Conservation (phyloP, 176 grass and related monocot species). For the Bothriochloa decipiens region DNA sequence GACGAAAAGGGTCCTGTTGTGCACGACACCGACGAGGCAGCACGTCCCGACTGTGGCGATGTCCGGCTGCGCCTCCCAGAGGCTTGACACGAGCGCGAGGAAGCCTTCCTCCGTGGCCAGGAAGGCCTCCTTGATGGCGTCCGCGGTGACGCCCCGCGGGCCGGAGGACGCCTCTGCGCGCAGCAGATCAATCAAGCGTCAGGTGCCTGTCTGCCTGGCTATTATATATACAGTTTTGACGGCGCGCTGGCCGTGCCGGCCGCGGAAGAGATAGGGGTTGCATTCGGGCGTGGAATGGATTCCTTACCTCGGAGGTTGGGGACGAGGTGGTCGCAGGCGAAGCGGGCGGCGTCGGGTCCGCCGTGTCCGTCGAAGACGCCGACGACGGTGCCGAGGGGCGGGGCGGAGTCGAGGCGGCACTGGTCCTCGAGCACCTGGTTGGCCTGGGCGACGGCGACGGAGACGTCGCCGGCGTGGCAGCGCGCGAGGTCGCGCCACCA, state of each 20-base stretch:
- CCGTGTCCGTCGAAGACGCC: constrained; percentile 87
- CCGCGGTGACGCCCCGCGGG: constrained; percentile 43
- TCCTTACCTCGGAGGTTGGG: constrained; percentile 72
- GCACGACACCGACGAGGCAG: constrained; percentile 75
- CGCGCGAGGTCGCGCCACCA: constrained; percentile 74
- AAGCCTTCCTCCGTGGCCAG: constrained; percentile 78
- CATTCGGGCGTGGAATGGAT: constrained; percentile 12
- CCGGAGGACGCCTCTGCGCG: constrained; percentile 73
- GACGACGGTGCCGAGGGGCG: constrained; percentile 73
- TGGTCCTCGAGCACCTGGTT: constrained; percentile 94
- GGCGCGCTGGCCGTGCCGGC: neutral
- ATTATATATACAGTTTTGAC: too few species aligned
- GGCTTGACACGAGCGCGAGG: constrained; percentile 52
- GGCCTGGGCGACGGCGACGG: constrained; percentile 83
- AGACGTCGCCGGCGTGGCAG: constrained; percentile 67
- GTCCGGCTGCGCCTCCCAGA: constrained; percentile 71
- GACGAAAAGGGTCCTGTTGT: constrained; percentile 63
- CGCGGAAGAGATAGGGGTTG: neutral
- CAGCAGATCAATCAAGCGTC: constrained; percentile 35
- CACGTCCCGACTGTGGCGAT: constrained; percentile 79
- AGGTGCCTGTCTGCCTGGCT: neutral
- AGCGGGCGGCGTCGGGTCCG: constrained; percentile 75
- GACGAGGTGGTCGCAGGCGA: constrained; percentile 77
- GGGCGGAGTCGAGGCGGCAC: constrained; percentile 78
- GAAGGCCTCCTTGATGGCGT: constrained; percentile 68